A percentile compares a stretch with the other conserved stretches of the same genome.
These are phyloP conservation scores for Fusarium sp. DNA, from an alignment of 2,329 filamentous ascomycete species.

Conservation along the genomic window DNA sequence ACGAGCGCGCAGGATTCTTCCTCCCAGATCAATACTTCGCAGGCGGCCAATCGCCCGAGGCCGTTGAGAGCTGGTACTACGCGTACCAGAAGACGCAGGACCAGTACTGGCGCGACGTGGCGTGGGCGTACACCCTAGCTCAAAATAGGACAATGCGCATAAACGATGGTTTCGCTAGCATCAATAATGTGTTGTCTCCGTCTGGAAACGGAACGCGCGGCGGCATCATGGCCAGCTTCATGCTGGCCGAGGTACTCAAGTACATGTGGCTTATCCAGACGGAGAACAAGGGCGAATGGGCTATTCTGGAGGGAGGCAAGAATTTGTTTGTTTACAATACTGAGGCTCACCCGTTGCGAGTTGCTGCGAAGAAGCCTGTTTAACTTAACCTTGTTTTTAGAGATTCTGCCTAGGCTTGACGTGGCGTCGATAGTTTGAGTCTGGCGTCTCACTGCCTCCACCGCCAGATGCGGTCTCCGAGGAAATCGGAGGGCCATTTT, in stretches of 20 bases:
- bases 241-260: slow-evolving; percentile 87
- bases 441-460: background rate
- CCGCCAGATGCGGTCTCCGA: background rate
- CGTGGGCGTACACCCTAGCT: slow-evolving; percentile 62
- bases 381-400: slow-evolving; percentile 29
- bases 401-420: slow-evolving; percentile 8
- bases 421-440: background rate
- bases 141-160: slow-evolving; percentile 11
- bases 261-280: slow-evolving; percentile 68
- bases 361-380: background rate
- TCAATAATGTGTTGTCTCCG: slow-evolving; percentile 71
- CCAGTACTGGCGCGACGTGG: slow-evolving; percentile 71
- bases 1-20: background rate
- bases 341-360: slow-evolving; percentile 63
- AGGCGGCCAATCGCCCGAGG: slow-evolving; percentile 59
- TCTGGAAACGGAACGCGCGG: slow-evolving; percentile 68
- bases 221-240: slow-evolving; percentile 76
- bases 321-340: slow-evolving; percentile 63
- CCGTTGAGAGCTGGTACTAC: slow-evolving; percentile 84
- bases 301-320: slow-evolving; percentile 54
- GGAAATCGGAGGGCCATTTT: background rate
- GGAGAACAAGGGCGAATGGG: slow-evolving; percentile 58
- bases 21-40: background rate
- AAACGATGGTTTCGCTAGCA: background rate
- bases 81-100: slow-evolving; percentile 80